Evolutionary conservation across 75 land plant genomes (phyloP), one percentile per base, ranked within the genome.

Genomic region (Cryptomeria japonica): DNA sequence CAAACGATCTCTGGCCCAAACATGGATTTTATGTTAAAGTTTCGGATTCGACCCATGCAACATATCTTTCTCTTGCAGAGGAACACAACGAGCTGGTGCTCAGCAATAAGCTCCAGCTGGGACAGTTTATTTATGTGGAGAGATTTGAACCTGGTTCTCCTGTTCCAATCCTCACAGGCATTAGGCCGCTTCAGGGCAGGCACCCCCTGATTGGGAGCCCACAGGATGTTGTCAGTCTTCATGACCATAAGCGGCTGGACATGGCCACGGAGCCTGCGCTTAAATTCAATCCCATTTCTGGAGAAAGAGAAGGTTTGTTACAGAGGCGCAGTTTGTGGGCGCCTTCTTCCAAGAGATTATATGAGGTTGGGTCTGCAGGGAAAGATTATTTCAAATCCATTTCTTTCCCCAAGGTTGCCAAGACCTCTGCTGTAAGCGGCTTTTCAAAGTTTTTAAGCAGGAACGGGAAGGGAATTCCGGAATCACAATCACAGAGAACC

Each of bases 21-120:
- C 98, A 94, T 37, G 99, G 99, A 0, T 97, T 97, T 91, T 97
- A 92, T 88, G 92, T 97, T 89, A 97, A 96, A 58, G 94, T 97
- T 13, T 96, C 99, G 19, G 99, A 97, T 89, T 96, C 98, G 56
- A 93, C 97, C 16, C 98, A 96, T 86, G 95, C 99, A 10, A 95
- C 96, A 14, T 97, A 96, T 79, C 97, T 91, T 38, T 91, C 92
- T 77, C 90, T 97, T 9, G 95, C 94, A 2, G 91, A 89, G n/a
- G 98, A 96, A 12, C 98, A 97, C 39, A 93, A 94, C 32, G 96
- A 97, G 75, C 95, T 97, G 32, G 94, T 97, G 41, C 79, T 97
- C 58, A 95, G 96, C 88, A 92, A 97, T 90, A 95, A 94, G 84
- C 92, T 97, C 75, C 99, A 97, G 90, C 94, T 97, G 1, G 99